Evolutionary conservation across 768 basidiomycete genomes (phyloP), one percentile per base, ranked within the genome.

Genomic region (Mycena chlorophos): DNA sequence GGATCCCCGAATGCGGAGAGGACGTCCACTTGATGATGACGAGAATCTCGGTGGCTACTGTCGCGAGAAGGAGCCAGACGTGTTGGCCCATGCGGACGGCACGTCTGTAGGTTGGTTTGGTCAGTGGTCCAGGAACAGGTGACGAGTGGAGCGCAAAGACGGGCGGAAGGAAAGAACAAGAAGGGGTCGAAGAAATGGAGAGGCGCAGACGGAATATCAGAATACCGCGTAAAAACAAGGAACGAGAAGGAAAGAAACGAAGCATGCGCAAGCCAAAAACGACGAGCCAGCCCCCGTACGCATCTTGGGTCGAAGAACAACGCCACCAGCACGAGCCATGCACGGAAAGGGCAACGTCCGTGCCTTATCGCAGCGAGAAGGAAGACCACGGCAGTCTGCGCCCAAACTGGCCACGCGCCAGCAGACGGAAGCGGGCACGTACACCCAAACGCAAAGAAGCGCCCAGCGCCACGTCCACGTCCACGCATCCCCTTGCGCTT

Each of bases 1-100:
- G 80, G 12, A 86, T 88, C 63, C 82, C n/a, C 13, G 13, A 14
- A n/a, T n/a, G 34, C 34, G 34, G 34, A n/a, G 10, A 10, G 34
- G 12, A 74, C 61, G 88, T 84, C 91, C 90, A 94, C 75, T 94
- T 94, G 62, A 77, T 71, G 51, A 94, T 91, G 39, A 85, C 87
- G 49, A 94, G 76, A 30, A 91, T 69, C 68, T 94, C 91, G 14
- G 92, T 93, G 54, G 84, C 64, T 58, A 92, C 85, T n/a, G 91
- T 94, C 28, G 91, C 91, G 48, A 92, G 81, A 56, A 94, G 74
- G 38, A 94, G 74, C 91, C 91, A 93, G 29, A 87, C 85, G 66
- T 94, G 91, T 62, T 91, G 89, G 2, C 92, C 91, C 91, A 94
- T 93, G 54, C 91, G 81, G 58, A 86, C 85, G n/a, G 89, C 86